Evolutionary conservation across 2,329 filamentous ascomycete species (phyloP).

Genomic region (Sphaerulina musiva): DNA sequence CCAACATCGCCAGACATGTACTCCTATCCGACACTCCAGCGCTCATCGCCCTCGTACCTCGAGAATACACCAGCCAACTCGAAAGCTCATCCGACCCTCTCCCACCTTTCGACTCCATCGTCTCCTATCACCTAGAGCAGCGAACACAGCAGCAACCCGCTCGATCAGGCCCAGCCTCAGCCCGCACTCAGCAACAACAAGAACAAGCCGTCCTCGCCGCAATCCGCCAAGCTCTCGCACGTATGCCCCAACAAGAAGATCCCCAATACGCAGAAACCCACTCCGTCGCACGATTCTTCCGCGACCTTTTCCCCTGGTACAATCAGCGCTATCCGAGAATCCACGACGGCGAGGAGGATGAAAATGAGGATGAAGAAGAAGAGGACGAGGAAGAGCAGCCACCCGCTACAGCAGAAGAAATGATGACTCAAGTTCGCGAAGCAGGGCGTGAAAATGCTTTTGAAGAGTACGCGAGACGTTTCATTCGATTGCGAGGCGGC

Average conservation of each 20-base stretch:
- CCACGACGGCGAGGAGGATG: slow-evolving; percentile 3
- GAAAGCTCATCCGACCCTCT: slow-evolving; percentile 77
- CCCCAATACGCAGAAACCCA: slow-evolving; percentile 21
- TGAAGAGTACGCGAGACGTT: slow-evolving; percentile 2
- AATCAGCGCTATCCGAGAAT: slow-evolving; percentile 8
- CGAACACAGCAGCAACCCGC: not conserved
- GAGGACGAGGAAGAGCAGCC: slow-evolving; percentile 6
- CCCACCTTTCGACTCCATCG: slow-evolving; percentile 53
- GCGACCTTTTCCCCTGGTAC: slow-evolving; percentile 29
- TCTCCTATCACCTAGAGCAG: slow-evolving; percentile 9
- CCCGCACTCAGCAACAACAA: not conserved
- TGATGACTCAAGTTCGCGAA: slow-evolving; percentile 26
- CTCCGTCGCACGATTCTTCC: slow-evolving; percentile 27
- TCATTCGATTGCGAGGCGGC: slow-evolving; percentile 8
- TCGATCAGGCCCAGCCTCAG: not conserved
- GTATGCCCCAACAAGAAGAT: not conserved
- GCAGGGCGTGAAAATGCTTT: slow-evolving; percentile 19
- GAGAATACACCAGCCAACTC: slow-evolving; percentile 54
- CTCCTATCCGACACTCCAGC: slow-evolving; percentile 68
- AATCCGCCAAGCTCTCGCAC: not conserved
- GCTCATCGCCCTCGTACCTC: slow-evolving; percentile 64
- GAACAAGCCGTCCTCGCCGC: not conserved
- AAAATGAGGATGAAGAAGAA: not conserved
- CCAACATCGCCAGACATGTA: slow-evolving; percentile 65
- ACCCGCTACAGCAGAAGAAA: slow-evolving; percentile 24